A percentile compares a stretch with the other conserved stretches of the same genome.
Conservation (phyloP, 306 rosid species). For the Dalbergia cochinchinensis region DNA sequence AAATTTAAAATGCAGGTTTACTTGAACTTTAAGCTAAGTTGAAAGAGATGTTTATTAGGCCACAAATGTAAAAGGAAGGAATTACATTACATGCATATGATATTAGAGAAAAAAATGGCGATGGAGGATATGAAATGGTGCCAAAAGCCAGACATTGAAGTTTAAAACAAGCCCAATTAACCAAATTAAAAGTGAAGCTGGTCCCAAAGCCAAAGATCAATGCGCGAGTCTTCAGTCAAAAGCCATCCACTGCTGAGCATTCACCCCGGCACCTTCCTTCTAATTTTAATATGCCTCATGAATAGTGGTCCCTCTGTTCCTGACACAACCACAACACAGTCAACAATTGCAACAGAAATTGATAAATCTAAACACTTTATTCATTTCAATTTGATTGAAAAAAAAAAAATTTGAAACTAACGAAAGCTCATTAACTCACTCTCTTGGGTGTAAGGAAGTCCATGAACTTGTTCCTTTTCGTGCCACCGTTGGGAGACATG, state of each 20-base stretch:
- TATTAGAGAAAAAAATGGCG: neutral
- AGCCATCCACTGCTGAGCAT: neutral
- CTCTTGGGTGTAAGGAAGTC: slow-evolving; percentile 56
- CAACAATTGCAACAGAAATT: neutral
- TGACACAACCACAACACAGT: neutral
- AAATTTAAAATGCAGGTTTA: neutral
- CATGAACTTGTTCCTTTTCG: slow-evolving; percentile 51
- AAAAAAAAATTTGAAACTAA: neutral
- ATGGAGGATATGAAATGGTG: slow-evolving; percentile 25
- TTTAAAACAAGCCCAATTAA: slow-evolving; percentile 13
- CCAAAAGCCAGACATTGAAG: slow-evolving; percentile 22
- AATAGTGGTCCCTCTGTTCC: slow-evolving; percentile 45
- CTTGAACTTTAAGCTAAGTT: neutral
- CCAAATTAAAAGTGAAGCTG: slow-evolving; percentile 8
- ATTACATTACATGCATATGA: neutral
- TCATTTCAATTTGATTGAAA: slow-evolving; percentile 1
- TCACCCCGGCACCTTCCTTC: neutral
- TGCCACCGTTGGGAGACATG: slow-evolving; percentile 37
- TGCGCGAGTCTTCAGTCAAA: neutral
- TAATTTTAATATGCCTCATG: slow-evolving; percentile 39
- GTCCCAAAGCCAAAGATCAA: neutral
- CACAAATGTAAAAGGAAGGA: slow-evolving; percentile 2
- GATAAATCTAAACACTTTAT: neutral
- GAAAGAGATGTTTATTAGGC: neutral
- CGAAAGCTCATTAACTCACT: slow-evolving; percentile 46